phyloP scores from a whole-genome alignment of 805 yeast genomes.

The Yarrowia sp. region DNA sequence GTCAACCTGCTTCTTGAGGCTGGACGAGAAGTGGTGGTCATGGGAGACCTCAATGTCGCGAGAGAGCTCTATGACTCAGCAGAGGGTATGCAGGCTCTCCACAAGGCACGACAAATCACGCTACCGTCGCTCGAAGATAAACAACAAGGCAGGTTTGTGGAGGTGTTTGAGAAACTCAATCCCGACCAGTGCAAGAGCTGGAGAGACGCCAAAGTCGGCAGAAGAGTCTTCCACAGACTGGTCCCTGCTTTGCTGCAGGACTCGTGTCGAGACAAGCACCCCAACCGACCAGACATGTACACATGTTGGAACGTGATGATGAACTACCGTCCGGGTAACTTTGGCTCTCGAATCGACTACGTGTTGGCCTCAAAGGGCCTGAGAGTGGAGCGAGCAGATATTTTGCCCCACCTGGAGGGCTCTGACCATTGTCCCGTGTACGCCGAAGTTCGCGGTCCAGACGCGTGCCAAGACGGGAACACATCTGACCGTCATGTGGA shows the following conservation, averaged over 20 bases:
- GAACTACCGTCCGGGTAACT: conserved; percentile 74
- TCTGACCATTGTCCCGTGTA: conserved; percentile 94
- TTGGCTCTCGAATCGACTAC: conserved; percentile 84
- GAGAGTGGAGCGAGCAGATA: conserved; percentile 46
- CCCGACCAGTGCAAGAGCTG: conserved; percentile 37
- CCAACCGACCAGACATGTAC: conserved; percentile 61
- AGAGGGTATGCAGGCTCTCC: conserved; percentile 52
- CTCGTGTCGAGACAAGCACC: conserved; percentile 44
- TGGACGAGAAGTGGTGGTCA: conserved; percentile 68
- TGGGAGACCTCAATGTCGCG: conserved; percentile 88
- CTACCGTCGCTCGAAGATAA: neutral
- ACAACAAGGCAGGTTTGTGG: conserved; percentile 26
- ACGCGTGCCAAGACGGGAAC: neutral
- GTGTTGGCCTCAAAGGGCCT: conserved; percentile 52
- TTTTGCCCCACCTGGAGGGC: conserved; percentile 71
- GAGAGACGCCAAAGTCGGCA: conserved; percentile 42
- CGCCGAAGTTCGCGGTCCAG: conserved; percentile 50
- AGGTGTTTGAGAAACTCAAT: conserved; percentile 42
- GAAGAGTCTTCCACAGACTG: conserved; percentile 45
- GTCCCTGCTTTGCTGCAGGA: conserved; percentile 28
- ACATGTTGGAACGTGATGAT: conserved; percentile 89
- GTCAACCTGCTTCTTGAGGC: conserved; percentile 48
- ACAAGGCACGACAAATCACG: conserved; percentile 34
- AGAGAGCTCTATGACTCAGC: conserved; percentile 81
- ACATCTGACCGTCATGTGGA: too few relatives aligned